phyloP scores from a whole-genome alignment of 495 filamentous ascomycete species.

The Xylaria scruposa region DNA sequence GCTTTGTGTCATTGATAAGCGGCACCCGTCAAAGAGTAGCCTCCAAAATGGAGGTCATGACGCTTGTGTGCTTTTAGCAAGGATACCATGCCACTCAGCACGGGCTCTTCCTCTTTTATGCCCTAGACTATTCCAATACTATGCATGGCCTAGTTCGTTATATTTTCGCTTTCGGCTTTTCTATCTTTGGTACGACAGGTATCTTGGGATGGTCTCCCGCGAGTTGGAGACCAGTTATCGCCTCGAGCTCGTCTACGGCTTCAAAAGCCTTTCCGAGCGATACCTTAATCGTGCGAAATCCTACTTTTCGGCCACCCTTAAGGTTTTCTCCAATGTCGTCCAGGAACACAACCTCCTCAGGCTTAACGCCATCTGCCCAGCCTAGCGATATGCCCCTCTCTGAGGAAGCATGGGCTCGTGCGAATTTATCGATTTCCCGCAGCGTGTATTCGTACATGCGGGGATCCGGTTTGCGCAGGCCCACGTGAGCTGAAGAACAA shows the following conservation, averaged over 20 bases:
- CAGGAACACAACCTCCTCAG: slow-evolving; percentile 81
- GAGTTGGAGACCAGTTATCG: slow-evolving; percentile 56
- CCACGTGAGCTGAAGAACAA: slow-evolving; percentile 82
- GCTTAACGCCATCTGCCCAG: slow-evolving; percentile 58
- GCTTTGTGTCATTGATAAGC: neutral
- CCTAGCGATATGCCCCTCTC: slow-evolving; percentile 50
- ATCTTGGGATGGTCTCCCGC: slow-evolving; percentile 54
- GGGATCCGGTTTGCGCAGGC: slow-evolving; percentile 85
- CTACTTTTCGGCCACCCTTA: slow-evolving; percentile 75
- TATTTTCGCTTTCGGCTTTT: slow-evolving; percentile 46
- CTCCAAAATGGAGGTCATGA: no score
- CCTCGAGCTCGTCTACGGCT: slow-evolving; percentile 65
- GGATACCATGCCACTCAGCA: no score
- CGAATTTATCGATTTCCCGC: slow-evolving; percentile 64
- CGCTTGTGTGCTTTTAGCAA: no score
- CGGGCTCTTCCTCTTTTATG: neutral
- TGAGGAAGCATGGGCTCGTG: slow-evolving; percentile 50
- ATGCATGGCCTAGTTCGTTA: slow-evolving; percentile 27
- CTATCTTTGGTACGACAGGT: slow-evolving; percentile 46
- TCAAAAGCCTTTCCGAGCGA: slow-evolving; percentile 76
- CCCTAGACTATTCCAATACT: neutral
- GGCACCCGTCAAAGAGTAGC: neutral
- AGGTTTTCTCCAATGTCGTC: slow-evolving; percentile 97
- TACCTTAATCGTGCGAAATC: slow-evolving; percentile 86
- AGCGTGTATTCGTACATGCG: slow-evolving; percentile 80